Base-by-base conservation (phyloP, 2,329 filamentous ascomycete species). In the Aspergillus luchuensis region DNA sequence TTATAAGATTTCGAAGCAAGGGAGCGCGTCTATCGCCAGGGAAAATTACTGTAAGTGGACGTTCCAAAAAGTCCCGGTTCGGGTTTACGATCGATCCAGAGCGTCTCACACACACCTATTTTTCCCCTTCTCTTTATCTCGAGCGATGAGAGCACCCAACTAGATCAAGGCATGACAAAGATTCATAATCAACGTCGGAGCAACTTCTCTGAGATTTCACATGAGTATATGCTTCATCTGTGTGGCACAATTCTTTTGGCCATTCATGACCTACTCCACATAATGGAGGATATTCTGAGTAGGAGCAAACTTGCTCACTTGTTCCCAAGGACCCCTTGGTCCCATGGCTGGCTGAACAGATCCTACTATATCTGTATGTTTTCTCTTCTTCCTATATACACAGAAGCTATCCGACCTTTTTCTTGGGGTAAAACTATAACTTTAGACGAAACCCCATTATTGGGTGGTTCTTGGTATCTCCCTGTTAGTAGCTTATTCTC, bases 401-500 rank as follows among this genome's bases (percentile, higher is more conserved):
- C 33, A 13, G 11, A 36, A 36, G 10, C 5, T 13, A 13, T 36
- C 5, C 33, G 4, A 13, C 11, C 11, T 36, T 36, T 11, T 5
- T 36, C 33, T 3, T 1, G 1, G 2, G 10, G 13, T 11, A 5
- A 36, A 36, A 13, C 33, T 47, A 55, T 45, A 50, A 55, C 43
- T 55, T 51, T 38, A 19, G 23, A 8, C n/a, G 33, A 17, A 28
- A 60, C 49, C 53, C 8, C 33, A 33, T 36, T 25, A 17, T 43
- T 49, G 28, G 17, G 8, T 25, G 11, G 45, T 15, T 49, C 33
- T 55, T 33, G 47, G 28, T 28, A 21, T 51, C 41, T 21, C 36
- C 25, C 33, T 19, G 23, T 25, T 25, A 25, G 23, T 28, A 21
- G 58, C 51, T 64, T 50, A 64, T 48, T 52, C 60, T 59, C 60